Evolutionary conservation across 768 basidiomycete species (phyloP), one percentile per base, ranked within the genome.

Genomic region (Lentinula raphanica): DNA sequence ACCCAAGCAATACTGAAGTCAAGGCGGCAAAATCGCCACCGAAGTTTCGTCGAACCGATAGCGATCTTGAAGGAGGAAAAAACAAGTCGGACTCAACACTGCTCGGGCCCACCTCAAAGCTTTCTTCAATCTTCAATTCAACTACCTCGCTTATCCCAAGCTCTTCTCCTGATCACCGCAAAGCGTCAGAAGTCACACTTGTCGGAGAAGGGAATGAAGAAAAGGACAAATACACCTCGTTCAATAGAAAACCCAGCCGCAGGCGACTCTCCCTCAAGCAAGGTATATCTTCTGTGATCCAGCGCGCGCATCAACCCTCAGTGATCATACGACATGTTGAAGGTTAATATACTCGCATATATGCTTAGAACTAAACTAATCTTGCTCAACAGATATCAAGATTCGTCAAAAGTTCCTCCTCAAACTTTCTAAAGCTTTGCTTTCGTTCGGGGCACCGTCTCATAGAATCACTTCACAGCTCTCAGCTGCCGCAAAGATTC

Each of bases 381-480:
- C 5, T 46, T n/a, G 5, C 19, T 15, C 58, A 5, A 19, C n/a
- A 84, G 84, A 79, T 54, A 67, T 79, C 7, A 69, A 73, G 29
- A 75, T 72, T 46, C 78, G 83, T 51, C 77, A 79, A 58, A 84
- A 87, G 55, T 97, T 97, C 74, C 79, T 97, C 50, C 75, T 95
- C 64, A 87, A 87, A 67, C 81, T 97, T 25, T 91, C 92, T 2
- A 89, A 92, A 68, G 90, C 91, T 11, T 79, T 98, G 58, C 83
- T 98, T 68, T 80, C 86, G n/a, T 95, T 91, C 68, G 94, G 94
- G 19, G 90, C 94, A n/a, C 94, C 94, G 1, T 93, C 92, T 21
- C 95, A 97, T 70, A 82, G 95, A 19, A 88, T 95, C 61, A 93
- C 96, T 72, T 86, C 91, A 1, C 94, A 95, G 68, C 81, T 98